A percentile compares a stretch with the other conserved stretches of the same genome.
Evolutionary conservation across 805 yeast species (phyloP).

Genomic region (Yarrowia porcina): DNA sequence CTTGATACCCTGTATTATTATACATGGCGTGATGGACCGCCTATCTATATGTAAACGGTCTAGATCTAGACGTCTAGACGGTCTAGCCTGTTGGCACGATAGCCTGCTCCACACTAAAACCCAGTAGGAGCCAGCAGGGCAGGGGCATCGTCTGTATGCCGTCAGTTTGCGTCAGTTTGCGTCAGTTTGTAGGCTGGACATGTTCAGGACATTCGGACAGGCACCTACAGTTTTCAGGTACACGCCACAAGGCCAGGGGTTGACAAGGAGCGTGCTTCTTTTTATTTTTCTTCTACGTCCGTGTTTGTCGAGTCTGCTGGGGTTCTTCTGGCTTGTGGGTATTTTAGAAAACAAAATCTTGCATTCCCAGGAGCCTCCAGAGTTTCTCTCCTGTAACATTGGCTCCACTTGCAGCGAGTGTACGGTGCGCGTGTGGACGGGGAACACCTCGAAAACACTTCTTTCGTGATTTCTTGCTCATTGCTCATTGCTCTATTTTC

Average conservation of each 20-base stretch:
- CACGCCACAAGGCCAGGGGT: slow-evolving; percentile 4
- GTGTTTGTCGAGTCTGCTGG: too few relatives aligned
- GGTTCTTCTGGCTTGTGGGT: background rate
- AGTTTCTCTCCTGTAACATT: background rate
- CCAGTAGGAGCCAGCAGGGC: background rate
- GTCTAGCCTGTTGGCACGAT: too few relatives aligned
- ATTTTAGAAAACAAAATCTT: background rate
- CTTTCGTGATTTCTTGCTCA: too few relatives aligned
- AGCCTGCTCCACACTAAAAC: background rate
- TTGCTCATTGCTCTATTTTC: background rate
- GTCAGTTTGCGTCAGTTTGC: too few relatives aligned
- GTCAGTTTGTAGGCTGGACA: too few relatives aligned
- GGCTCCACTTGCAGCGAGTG: slow-evolving; percentile 6
- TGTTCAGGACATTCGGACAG: too few relatives aligned
- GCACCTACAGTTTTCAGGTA: slow-evolving; percentile 5
- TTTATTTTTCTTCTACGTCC: too few relatives aligned
- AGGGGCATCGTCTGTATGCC: too few relatives aligned
- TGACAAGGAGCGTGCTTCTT: slow-evolving; percentile 7
- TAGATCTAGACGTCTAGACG: background rate
- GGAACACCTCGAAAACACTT: too few relatives aligned
- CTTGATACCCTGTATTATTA: background rate
- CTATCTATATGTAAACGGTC: too few relatives aligned
- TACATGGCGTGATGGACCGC: background rate
- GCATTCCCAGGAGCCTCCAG: background rate
- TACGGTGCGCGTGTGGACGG: too few relatives aligned